phyloP scores from a whole-genome alignment of 2,329 filamentous ascomycete species.

The Rutstroemia sydowiana region DNA sequence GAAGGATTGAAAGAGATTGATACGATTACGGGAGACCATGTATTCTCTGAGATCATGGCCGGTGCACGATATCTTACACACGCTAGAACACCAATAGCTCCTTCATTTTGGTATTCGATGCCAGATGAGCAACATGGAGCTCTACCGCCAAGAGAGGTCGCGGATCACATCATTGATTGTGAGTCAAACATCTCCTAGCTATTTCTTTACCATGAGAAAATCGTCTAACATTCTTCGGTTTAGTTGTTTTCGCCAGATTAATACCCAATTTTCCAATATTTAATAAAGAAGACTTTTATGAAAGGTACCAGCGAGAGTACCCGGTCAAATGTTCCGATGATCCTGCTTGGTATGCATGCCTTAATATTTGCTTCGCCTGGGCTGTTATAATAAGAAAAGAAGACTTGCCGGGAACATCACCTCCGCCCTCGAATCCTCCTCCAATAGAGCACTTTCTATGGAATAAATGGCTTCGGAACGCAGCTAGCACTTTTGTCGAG shows the following conservation, averaged over 20 bases:
- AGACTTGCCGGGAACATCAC: conserved; percentile 5
- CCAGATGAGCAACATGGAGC: conserved; percentile 14
- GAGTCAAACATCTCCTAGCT: conserved; percentile 2
- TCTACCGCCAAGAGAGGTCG: conserved; percentile 19
- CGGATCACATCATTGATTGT: conserved; percentile 17
- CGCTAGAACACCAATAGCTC: not conserved
- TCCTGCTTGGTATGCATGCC: conserved; percentile 22
- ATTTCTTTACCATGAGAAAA: not conserved
- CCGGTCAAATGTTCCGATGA: conserved; percentile 15
- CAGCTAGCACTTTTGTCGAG: conserved; percentile 18
- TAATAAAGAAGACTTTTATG: conserved; percentile 15
- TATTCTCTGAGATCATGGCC: not conserved
- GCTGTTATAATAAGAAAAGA: conserved; percentile 12
- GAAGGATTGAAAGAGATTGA: conserved; percentile 20
- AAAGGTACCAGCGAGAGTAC: conserved; percentile 18
- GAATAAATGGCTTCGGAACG: conserved; percentile 13
- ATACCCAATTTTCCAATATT: conserved; percentile 13
- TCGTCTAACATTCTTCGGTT: not conserved
- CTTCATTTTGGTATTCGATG: conserved; percentile 16
- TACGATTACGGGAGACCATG: not conserved
- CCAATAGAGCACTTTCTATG: not conserved
- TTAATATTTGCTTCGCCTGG: conserved; percentile 20
- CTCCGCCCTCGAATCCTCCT: not conserved
- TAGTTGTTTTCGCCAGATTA: conserved; percentile 4
- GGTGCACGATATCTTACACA: not conserved